Evolutionary conservation across 768 basidiomycete genomes (phyloP), one percentile per base, ranked within the genome.

Genomic region (Xanthoconium stramineum): DNA sequence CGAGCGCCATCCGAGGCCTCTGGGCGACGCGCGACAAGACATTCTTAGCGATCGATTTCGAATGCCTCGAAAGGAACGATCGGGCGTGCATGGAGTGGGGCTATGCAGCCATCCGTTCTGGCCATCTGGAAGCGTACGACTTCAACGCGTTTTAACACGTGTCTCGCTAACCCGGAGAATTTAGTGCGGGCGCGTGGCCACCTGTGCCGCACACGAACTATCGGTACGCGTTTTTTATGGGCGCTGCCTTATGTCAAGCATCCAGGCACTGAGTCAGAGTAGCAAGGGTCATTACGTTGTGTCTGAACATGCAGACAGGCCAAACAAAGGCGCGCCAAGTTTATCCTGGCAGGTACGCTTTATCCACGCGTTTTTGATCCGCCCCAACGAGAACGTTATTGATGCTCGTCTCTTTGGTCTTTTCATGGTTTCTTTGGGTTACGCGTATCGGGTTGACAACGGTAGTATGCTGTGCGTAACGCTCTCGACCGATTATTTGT

Each of bases 31-130:
- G 73, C 52, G 86, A 91, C 60, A 89, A 87, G 72, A 88, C 87
- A 0, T 93, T 88, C 68, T 66, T 93, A 49, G 81, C 88, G 0
- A 72, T 93, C 10, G 83, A 86, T 58, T 91, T 91, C 61, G 86
- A 89, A 65, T 85, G 82, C 77, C 84, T 80, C 36, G 91, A 92
- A 64, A 79, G 85, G 52, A 89, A 88, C 62, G 76, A 82, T 51
- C 81, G 82, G 51, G 80, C 81, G 45, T 82, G 83, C 59, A 66
- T 90, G 46, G 91, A 91, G 69, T 92, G 86, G 83, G 90, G 90
- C 1, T 92, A 92, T 72, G 86, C 91, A 30, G 87, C 87, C 12
- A 80, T 90, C 44, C 76, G 89, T 29, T 90, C 88, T 63, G 83
- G 81, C 0, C 83, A 86, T 73, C 72, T 93, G 38, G 80, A 86